These are phyloP conservation scores for Dactylonectria estremocensis DNA, from an alignment of 2,329 filamentous ascomycete genomes.

Conservation along the genomic window DNA sequence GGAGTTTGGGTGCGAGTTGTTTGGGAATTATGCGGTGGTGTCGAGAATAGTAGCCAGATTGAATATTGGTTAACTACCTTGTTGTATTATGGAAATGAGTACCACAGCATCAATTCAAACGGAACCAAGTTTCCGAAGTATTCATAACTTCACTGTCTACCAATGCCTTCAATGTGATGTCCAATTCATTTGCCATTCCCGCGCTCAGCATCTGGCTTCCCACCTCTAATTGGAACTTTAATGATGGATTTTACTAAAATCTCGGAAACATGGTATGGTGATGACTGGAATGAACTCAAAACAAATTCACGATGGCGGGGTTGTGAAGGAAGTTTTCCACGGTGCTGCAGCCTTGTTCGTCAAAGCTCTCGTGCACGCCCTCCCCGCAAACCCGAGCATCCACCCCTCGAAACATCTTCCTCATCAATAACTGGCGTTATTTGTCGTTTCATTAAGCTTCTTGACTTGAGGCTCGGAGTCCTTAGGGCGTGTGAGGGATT, in stretches of 20 bases:
- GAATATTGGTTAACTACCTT: conserved; percentile 39
- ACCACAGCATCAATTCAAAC: conserved; percentile 44
- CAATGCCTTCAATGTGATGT: conserved; percentile 2
- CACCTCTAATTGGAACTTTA: neutral
- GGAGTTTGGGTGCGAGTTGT: conserved; percentile 48
- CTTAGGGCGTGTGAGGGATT: conserved; percentile 13
- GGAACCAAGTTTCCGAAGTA: conserved; percentile 39
- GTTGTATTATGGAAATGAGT: conserved; percentile 47
- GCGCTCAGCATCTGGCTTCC: neutral
- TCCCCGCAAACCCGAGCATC: neutral
- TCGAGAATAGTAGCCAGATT: conserved; percentile 42
- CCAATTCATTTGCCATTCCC: neutral
- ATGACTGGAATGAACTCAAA: neutral
- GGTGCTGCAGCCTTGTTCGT: neutral
- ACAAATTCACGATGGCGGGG: neutral
- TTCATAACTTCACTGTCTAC: conserved; percentile 1
- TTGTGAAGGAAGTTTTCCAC: neutral
- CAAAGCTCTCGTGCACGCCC: neutral
- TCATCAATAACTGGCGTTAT: neutral
- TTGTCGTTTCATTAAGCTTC: neutral
- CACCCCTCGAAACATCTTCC: neutral
- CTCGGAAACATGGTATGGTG: neutral
- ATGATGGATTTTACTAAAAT: neutral
- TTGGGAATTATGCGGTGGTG: conserved; percentile 46
- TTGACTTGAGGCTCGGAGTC: neutral